Percentiles rank a stretch among this genome's conserved stretches.
Evolutionary conservation across 495 filamentous ascomycete species (phyloP).

Genomic region (Cetradonia linearis): DNA sequence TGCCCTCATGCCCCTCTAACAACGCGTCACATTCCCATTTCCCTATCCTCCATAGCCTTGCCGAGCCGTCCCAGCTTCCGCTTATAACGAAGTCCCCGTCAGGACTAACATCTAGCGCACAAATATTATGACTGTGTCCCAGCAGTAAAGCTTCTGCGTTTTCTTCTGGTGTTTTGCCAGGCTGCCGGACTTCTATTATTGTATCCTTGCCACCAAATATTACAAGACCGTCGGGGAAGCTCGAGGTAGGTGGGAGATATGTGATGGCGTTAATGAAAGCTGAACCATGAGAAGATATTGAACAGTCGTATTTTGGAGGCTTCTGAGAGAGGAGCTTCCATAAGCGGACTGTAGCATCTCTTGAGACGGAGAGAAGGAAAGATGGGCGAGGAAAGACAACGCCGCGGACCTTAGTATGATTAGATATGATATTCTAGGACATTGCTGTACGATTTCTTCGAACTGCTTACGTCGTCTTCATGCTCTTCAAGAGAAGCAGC

Average conservation of each 20-base stretch:
- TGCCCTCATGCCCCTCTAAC: slow-evolving; percentile 65
- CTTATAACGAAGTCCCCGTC: slow-evolving; percentile 68
- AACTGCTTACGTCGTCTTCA: slow-evolving; percentile 63
- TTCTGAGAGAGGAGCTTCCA: slow-evolving; percentile 62
- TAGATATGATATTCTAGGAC: slow-evolving; percentile 18
- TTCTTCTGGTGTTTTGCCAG: slow-evolving; percentile 50
- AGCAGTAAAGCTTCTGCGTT: slow-evolving; percentile 78
- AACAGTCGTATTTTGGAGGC: slow-evolving; percentile 64
- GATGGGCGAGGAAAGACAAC: slow-evolving; percentile 70
- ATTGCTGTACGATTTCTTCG: slow-evolving; percentile 12
- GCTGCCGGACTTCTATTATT: slow-evolving; percentile 81
- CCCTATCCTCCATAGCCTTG: slow-evolving; percentile 63
- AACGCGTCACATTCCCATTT: slow-evolving; percentile 66
- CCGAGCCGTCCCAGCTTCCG: slow-evolving; percentile 89
- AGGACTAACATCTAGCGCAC: slow-evolving; percentile 66
- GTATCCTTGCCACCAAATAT: slow-evolving; percentile 81
- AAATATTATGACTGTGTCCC: slow-evolving; percentile 80
- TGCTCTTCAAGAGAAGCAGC: slow-evolving; percentile 72
- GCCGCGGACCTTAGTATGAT: slow-evolving; percentile 61
- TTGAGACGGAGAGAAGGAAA: slow-evolving; percentile 69
- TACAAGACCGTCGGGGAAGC: slow-evolving; percentile 69
- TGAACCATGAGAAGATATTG: slow-evolving; percentile 62
- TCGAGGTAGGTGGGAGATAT: slow-evolving; percentile 58
- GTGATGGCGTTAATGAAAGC: slow-evolving; percentile 79
- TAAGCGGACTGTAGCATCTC: slow-evolving; percentile 79